Evolutionary conservation across 805 yeast genomes (phyloP).

Genomic region (Limtongozyma cylindracea): DNA sequence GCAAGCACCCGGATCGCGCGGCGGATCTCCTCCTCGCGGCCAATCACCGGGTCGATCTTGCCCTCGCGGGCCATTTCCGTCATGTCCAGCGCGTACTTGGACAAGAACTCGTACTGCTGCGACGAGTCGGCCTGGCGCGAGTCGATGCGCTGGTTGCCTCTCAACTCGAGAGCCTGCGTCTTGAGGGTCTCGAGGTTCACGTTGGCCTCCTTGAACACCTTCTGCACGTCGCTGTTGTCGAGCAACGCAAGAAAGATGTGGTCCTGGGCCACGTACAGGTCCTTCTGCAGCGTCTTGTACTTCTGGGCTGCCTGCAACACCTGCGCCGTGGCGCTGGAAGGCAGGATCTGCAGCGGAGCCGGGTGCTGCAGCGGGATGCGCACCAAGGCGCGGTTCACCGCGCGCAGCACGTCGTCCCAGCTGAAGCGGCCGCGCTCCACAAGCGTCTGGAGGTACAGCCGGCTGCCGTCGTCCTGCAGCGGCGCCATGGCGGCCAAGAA

Average conservation of each 20-base stretch:
- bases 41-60: slow-evolving; percentile 92
- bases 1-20: slow-evolving; percentile 85
- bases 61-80: slow-evolving; percentile 88
- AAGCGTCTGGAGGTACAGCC: slow-evolving; percentile 48
- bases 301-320: slow-evolving; percentile 53
- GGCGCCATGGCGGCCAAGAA: slow-evolving; percentile 77
- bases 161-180: slow-evolving; percentile 50
- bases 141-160: slow-evolving; percentile 84
- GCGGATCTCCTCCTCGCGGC: slow-evolving; percentile 95
- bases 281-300: slow-evolving; percentile 72
- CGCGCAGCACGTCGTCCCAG: slow-evolving; percentile 55
- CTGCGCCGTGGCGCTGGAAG: slow-evolving; percentile 54
- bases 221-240: slow-evolving; percentile 49
- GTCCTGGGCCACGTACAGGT: slow-evolving; percentile 81
- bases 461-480: slow-evolving; percentile 19
- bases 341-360: slow-evolving; percentile 59
- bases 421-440: slow-evolving; percentile 75
- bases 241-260: slow-evolving; percentile 69
- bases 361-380: slow-evolving; percentile 76
- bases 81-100: slow-evolving; percentile 81
- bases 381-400: slow-evolving; percentile 60
- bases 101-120: slow-evolving; percentile 55
- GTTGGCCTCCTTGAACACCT: slow-evolving; percentile 44
- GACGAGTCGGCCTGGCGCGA: slow-evolving; percentile 87
- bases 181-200: slow-evolving; percentile 50